These are phyloP conservation scores for Codiaeum variegatum DNA, from an alignment of 441 rosid genomes.

Conservation along the genomic window DNA sequence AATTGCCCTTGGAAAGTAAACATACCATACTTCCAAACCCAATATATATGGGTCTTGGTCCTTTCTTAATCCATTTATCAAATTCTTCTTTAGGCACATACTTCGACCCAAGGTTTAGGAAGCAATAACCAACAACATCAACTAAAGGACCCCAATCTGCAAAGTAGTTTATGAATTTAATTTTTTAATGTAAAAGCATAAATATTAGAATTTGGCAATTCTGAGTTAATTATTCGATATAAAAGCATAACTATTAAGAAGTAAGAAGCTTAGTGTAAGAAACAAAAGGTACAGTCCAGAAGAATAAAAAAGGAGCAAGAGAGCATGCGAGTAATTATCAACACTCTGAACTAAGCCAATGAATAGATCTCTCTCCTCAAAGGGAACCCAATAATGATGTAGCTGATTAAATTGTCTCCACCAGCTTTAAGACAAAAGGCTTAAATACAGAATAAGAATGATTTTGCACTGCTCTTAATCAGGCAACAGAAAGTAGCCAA, in stretches of 20 bases:
- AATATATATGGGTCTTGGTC: constrained; percentile 77
- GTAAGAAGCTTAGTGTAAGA: constrained; percentile 7
- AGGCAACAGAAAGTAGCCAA: not conserved
- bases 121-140: constrained; percentile 97
- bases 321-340: not conserved
- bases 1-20: constrained; percentile 1
- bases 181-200: constrained; percentile 2
- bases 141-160: constrained; percentile 95
- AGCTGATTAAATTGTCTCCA: not conserved
- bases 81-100: constrained; percentile 71
- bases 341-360: not conserved
- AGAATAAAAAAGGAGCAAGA: not conserved
- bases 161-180: constrained; percentile 26
- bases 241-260: not conserved
- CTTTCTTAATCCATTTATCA: constrained; percentile 68
- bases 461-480: not conserved
- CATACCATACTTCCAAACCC: constrained; percentile 99
- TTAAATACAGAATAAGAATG: not conserved
- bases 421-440: not conserved
- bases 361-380: constrained; percentile 3
- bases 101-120: constrained; percentile 80
- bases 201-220: constrained; percentile 10
- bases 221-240: constrained; percentile 8
- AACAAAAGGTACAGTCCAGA: not conserved
- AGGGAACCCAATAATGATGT: not conserved